Base-by-base conservation (phyloP, 768 basidiomycete genomes). In the Psilocybe cyanescens region DNA sequence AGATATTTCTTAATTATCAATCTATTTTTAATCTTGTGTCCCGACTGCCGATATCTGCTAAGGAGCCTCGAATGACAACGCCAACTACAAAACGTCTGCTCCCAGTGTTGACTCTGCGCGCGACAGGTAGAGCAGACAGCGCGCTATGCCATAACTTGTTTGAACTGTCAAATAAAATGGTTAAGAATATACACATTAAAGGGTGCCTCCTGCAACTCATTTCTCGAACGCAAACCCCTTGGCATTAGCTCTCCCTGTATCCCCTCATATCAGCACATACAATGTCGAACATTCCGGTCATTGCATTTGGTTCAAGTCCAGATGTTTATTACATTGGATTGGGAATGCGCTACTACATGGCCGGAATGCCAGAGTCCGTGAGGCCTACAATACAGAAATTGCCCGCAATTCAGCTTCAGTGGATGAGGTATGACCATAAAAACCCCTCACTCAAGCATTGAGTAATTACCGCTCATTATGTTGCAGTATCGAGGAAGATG, bases 271-370 rank as follows among this genome's bases (percentile, higher is more conserved):
- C 24, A 24, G 24, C 51, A 8, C 33, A 17, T 8, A 53, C n/a
- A 35, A 59, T 59, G 58, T 17, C 58, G 6, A 24, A 39, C 14
- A 33, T 44, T 17, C 59, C 59, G 2, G 46, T 60, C 0, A 53
- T 60, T 19, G 53, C 53, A 1, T 60, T 60, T 28, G 59, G 59
- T 17, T 24, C 51, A 33, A 54, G n/a, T 16, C 44, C 52, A 39
- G 46, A 44, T 9, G 31, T 46, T 9, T 60, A 54, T 47, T 60
- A 55, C 30, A 44, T 60, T 8, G 59, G 44, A 31, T 29, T 44
- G 14, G 59, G 59, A 8, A 24, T 55, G 46, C 44, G 54, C 5
- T 55, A 60, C 54, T 55, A 49, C 47, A 29, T 28, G 11, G 16
- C 8, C 8, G 54, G 54, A 2, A 49, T 60, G 54, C 54, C 53